Evolutionary conservation across 345 rosid genomes (phyloP), one percentile per base, ranked within the genome.

Genomic region (Citrus australasica): DNA sequence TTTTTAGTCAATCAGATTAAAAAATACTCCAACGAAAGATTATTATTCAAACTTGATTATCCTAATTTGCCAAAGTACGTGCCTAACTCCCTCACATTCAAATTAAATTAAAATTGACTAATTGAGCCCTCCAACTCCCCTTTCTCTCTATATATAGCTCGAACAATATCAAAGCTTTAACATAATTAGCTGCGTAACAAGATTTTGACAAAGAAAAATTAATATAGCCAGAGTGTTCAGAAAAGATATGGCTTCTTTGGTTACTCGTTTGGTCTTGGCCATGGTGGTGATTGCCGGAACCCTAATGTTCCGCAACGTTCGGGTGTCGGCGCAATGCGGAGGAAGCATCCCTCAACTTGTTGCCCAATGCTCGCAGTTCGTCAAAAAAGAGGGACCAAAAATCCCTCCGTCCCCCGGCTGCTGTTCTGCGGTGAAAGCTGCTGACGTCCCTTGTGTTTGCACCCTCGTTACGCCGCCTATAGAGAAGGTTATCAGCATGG

Each of bases 361-460:
- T 16, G 5, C 21, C 5, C 37, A 69, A 27, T 69, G 59, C 35
- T 27, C n/a, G 7, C 6, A 28, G 1, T 69, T 21, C 24, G 60
- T 46, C 2, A 24, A 27, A n/a, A 7, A 25, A 7, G 8, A 7
- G 2, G 73, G 73, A 7, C 35, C 58, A 2, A 27, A 46, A 48
- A 8, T 8, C 14, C 65, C 80, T 13, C 90, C 89, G 0, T 85
- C 89, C 7, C 0, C 59, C 19, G 69, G 25, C 24, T 89, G 76
- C 65, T 89, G 82, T 80, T 60, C 63, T 11, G 67, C 9, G 28
- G 60, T 84, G 6, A 81, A 61, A 80, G 62, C 66, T 1, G 62
- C 79, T 13, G 84, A 85, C 55, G 35, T 84, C 27, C 75, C 79
- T 19, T 87, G 91, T 62, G 9, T 77, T 1, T 85, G 89, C 77